Evolutionary conservation across 2,329 filamentous ascomycete genomes (phyloP).

Genomic region (Rugonectria rugulosa): DNA sequence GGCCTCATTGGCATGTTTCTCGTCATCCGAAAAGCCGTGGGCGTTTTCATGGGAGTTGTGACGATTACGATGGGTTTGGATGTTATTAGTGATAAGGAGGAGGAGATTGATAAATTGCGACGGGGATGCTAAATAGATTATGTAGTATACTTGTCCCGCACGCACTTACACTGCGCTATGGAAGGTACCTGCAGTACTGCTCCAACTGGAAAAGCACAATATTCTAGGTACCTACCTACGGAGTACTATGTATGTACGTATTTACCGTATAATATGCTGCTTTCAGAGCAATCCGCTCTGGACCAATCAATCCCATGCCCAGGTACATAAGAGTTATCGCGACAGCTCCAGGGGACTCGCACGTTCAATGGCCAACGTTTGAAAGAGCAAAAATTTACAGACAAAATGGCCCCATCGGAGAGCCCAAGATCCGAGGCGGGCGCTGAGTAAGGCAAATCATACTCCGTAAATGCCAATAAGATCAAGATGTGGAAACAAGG

Average conservation of each 20-base stretch:
- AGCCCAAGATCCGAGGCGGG: constrained; percentile 8
- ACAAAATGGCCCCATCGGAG: constrained; percentile 18
- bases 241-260: too few relatives aligned
- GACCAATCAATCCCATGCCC: constrained; percentile 8
- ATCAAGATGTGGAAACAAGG: constrained; percentile 1
- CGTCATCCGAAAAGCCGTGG: neutral
- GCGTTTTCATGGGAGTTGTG: neutral
- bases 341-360: constrained; percentile 6
- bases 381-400: neutral
- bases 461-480: neutral
- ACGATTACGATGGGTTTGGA: too few relatives aligned
- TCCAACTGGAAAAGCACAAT: too few relatives aligned
- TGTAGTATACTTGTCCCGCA: too few relatives aligned
- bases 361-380: neutral
- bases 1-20: constrained; percentile 7
- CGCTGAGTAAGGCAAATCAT: too few relatives aligned
- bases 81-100: neutral
- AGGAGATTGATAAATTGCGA: neutral
- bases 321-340: too few relatives aligned
- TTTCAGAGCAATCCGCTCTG: too few relatives aligned
- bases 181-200: too few relatives aligned
- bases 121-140: too few relatives aligned
- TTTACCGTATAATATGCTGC: too few relatives aligned
- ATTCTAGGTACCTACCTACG: too few relatives aligned
- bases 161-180: too few relatives aligned